Evolutionary conservation across 1,284 basidiomycete species (phyloP).

Genomic region (Trametes polyzona): DNA sequence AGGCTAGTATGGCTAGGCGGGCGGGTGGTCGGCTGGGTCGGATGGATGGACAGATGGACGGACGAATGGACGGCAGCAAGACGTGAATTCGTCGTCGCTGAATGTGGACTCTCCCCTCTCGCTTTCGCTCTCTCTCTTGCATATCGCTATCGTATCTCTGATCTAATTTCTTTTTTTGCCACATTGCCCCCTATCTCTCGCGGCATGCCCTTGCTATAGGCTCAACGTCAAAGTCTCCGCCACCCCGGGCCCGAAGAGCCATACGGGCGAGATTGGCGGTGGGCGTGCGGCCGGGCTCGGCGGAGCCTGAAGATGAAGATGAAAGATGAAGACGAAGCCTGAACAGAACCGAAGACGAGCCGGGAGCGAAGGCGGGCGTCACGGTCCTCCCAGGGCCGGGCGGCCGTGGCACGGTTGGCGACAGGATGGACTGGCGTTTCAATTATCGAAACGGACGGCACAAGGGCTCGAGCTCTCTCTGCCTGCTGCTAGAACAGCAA

Average conservation of each 20-base stretch:
- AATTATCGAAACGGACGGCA: neutral
- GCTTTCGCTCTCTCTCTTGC: neutral
- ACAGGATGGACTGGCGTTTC: too few species aligned
- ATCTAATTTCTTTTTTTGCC: constrained; percentile 6
- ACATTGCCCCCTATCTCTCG: neutral
- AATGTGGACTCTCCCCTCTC: neutral
- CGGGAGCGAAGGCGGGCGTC: neutral
- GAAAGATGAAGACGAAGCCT: too few species aligned
- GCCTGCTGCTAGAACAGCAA: too few species aligned
- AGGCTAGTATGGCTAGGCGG: too few species aligned
- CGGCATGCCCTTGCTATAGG: neutral
- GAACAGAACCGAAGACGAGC: neutral
- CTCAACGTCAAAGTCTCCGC: constrained; percentile 2
- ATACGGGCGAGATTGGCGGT: neutral
- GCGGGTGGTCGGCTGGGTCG: neutral
- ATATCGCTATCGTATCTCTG: constrained; percentile 11
- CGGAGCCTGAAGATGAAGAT: neutral
- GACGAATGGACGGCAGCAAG: constrained; percentile 5
- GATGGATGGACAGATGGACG: neutral
- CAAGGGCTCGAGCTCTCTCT: too few species aligned
- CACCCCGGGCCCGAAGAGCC: neutral
- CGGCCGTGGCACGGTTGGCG: neutral
- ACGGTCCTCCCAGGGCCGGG: neutral
- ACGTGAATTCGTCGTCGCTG: constrained; percentile 9
- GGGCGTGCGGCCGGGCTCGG: neutral